A percentile compares a stretch with the other conserved stretches of the same genome.
Conservation (phyloP, 805 yeast species). For the Sugiyamaella americana region DNA sequence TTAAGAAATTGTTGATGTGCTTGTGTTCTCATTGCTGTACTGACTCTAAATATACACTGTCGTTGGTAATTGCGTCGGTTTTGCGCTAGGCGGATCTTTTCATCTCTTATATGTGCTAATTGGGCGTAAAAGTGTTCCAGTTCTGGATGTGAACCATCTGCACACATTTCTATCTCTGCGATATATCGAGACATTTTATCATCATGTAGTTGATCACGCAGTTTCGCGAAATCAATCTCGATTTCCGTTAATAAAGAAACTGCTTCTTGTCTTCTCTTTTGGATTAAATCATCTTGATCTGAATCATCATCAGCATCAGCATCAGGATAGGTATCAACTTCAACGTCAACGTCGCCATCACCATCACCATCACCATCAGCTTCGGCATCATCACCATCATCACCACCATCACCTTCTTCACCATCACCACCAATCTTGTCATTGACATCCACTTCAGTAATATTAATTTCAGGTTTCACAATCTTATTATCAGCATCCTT, state of each 20-base stretch:
- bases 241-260: slow-evolving; percentile 68
- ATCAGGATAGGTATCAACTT: slow-evolving; percentile 3
- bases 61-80: slow-evolving; percentile 57
- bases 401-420: slow-evolving; percentile 19
- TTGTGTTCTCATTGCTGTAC: slow-evolving; percentile 68
- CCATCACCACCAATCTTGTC: slow-evolving; percentile 15
- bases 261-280: slow-evolving; percentile 52
- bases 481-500: neutral
- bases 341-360: neutral
- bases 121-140: slow-evolving; percentile 62
- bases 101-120: slow-evolving; percentile 69
- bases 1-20: slow-evolving; percentile 80
- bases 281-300: slow-evolving; percentile 7
- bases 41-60: slow-evolving; percentile 72
- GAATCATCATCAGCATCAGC: slow-evolving; percentile 16
- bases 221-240: slow-evolving; percentile 78
- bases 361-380: slow-evolving; percentile 1
- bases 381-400: slow-evolving; percentile 10
- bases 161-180: slow-evolving; percentile 79
- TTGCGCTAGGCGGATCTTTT: slow-evolving; percentile 49
- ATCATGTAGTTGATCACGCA: slow-evolving; percentile 78
- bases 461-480: neutral
- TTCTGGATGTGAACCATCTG: slow-evolving; percentile 89
- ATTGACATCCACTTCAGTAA: slow-evolving; percentile 11
- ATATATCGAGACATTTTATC: slow-evolving; percentile 73